Base-by-base conservation (phyloP, 2,329 filamentous ascomycete species). In the Penicillium sp. region DNA sequence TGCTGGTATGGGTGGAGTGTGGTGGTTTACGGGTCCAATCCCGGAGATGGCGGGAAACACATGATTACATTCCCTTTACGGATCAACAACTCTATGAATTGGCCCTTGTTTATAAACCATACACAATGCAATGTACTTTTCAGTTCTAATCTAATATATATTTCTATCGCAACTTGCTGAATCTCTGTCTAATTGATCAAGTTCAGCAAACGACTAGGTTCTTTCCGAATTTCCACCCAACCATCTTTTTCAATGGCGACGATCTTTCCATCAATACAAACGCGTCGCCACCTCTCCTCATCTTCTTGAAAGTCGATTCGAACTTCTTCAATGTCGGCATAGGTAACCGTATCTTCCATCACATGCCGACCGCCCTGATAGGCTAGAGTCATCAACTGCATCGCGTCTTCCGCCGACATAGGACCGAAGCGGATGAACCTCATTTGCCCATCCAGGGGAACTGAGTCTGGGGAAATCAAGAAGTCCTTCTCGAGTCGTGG, bases 251-350 rank as follows among this genome's bases (percentile, higher is more conserved):
- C 88, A 0, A 96, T 77, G 58, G 85, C 82, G 3, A 97, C 85
- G 67, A 96, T 96, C 53, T 89, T 91, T 3, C 93, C 93, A 73
- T 97, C 93, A n/a, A 97, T 81, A 72, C 93, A 97, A 15, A 96
- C 83, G 68, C 93, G 86, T 60, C 93, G 82, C 92, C 92, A 97
- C 52, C 86, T 79, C 54, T 74, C 71, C 25, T 71, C 58, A 1
- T 83, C 78, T 68, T 94, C 90, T 1, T 78, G 61, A 36, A 91
- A 86, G 17, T 83, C 81, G 47, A 97, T 85, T 57, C 77, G 80
- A 19, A 96, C 64, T 51, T 83, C 83, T 2, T 89, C 83, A 7
- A 94, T 81, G 53, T 85, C 82, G 19, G 89, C 84, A 70, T 97
- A 97, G 0, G 81, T 81, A 0, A 97, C 88, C 17, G 72, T 66